Base-by-base conservation (phyloP, 129 eudicot genomes). In the Saposhnikovia divaricata region DNA sequence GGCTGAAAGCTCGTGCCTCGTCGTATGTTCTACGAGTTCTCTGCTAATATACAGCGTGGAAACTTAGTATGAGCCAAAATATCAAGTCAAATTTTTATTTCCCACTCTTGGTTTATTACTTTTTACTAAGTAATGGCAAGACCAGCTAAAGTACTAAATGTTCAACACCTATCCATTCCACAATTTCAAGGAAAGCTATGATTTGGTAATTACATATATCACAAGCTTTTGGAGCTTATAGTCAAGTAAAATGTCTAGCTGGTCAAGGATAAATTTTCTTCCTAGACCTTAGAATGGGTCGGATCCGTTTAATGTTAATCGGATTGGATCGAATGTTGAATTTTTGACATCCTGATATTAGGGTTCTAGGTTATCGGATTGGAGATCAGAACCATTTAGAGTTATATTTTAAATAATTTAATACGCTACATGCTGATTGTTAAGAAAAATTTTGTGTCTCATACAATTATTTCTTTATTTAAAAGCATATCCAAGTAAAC, bases 1-100 rank as follows among this genome's bases (percentile, higher is more conserved):
- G 85, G 74, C 79, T 85, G 47, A 45, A 77, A 74, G 71, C 47
- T 46, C 79, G 90, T 45, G 88, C 92, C 81, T 89, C 89, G 48
- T 83, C 84, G 61, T 79, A 82, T 84, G 78, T 90, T 45, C 80
- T 84, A 44, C 51, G 11, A 75, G 51, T 81, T 57, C 82, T 81
- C 96, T 91, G 90, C 85, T 89, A 27, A 31, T 23, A 55, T 39
- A 81, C 28, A 80, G n/a, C 34, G 10, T 31, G 9, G 34, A 68
- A 31, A 31, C 0, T 61, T 61, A 68, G 42, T 27, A 68, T 31
- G 38, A 14, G 73, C 73, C 43, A 31, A 68, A 81, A 61, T 25
- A 61, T 9, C 4, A 10, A 25, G 0, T n/a, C 15, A 61, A 15
- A 25, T 0, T n/a, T 61, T 61, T n/a, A 3, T 61, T 27, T 61